Conservation (phyloP, 2,329 filamentous ascomycete species). For the Trichoderma sp. region DNA sequence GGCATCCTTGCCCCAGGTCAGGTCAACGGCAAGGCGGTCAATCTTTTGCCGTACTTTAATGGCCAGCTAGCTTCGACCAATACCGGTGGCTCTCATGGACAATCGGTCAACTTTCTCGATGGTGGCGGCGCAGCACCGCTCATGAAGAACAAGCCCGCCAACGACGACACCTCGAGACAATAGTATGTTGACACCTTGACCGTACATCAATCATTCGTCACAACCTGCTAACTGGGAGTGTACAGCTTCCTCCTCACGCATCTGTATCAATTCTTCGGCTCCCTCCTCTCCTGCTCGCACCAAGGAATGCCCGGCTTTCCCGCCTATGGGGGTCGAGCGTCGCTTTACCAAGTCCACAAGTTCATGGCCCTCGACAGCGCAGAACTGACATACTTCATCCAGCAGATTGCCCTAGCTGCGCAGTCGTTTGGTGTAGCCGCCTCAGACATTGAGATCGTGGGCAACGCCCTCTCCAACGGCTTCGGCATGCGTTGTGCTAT, state of each 20-base stretch:
- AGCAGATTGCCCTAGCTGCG: slow-evolving; percentile 55
- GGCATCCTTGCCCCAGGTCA: slow-evolving; percentile 54
- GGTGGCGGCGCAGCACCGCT: slow-evolving; percentile 55
- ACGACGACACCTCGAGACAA: slow-evolving; percentile 50
- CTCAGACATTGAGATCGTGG: slow-evolving; percentile 50
- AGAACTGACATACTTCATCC: slow-evolving; percentile 58
- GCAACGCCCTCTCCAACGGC: slow-evolving; percentile 43
- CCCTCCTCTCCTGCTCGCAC: slow-evolving; percentile 53
- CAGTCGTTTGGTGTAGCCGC: slow-evolving; percentile 57
- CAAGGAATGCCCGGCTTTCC: slow-evolving; percentile 50
- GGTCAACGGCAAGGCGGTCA: slow-evolving; percentile 50
- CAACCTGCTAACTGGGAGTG: neutral
- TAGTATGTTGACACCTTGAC: slow-evolving; percentile 42
- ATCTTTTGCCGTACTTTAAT: slow-evolving; percentile 59
- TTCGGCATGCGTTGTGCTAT: slow-evolving; percentile 54
- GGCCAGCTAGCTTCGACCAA: slow-evolving; percentile 55
- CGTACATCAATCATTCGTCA: neutral
- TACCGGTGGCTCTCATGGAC: slow-evolving; percentile 42
- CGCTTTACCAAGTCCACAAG: slow-evolving; percentile 54
- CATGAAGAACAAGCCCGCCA: slow-evolving; percentile 53
- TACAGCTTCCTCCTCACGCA: slow-evolving; percentile 56
- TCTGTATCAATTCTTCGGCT: slow-evolving; percentile 60
- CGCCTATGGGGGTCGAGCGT: slow-evolving; percentile 44
- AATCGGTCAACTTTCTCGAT: slow-evolving; percentile 59
- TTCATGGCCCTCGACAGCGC: slow-evolving; percentile 55